These are phyloP conservation scores for Leptographium lundbergii DNA, from an alignment of 2,329 filamentous ascomycete species.

Conservation along the genomic window DNA sequence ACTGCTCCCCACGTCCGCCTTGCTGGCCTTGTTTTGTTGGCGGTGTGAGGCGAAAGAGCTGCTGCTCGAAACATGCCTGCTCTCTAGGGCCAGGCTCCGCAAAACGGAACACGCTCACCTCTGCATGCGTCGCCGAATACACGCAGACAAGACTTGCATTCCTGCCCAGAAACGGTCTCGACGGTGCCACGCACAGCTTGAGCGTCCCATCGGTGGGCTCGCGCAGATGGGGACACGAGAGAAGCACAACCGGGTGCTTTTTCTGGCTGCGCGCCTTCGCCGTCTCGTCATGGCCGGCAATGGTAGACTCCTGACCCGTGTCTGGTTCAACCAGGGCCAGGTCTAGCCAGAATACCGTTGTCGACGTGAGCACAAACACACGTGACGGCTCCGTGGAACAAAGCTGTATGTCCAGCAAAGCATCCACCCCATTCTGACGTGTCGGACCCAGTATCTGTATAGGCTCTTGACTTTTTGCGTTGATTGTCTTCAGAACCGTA, in stretches of 20 bases:
- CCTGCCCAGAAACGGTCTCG: background rate
- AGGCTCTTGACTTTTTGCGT: conserved; percentile 6
- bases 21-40: background rate
- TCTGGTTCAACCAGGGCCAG: conserved; percentile 12
- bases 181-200: conserved; percentile 21
- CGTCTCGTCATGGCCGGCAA: background rate
- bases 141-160: conserved; percentile 12
- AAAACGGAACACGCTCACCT: conserved; percentile 16
- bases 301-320: conserved; percentile 2
- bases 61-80: conserved; percentile 12
- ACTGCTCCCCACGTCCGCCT: conserved; percentile 1
- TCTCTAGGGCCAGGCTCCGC: conserved; percentile 5
- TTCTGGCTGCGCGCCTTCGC: background rate
- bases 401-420: conserved; percentile 42
- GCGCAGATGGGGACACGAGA: conserved; percentile 33
- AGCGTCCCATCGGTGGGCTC: conserved; percentile 24
- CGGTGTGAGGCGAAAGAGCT: conserved; percentile 3
- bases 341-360: conserved; percentile 35
- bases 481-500: conserved; percentile 17
- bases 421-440: conserved; percentile 20
- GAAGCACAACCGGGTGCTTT: conserved; percentile 17
- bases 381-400: conserved; percentile 33
- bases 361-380: conserved; percentile 47
- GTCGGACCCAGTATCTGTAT: conserved; percentile 9
- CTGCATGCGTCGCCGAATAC: conserved; percentile 14